Percentiles rank a stretch among this genome's conserved stretches.
phyloP scores from a whole-genome alignment of 1,139 yeast genomes.

The Candida pseudoviswanathii region DNA sequence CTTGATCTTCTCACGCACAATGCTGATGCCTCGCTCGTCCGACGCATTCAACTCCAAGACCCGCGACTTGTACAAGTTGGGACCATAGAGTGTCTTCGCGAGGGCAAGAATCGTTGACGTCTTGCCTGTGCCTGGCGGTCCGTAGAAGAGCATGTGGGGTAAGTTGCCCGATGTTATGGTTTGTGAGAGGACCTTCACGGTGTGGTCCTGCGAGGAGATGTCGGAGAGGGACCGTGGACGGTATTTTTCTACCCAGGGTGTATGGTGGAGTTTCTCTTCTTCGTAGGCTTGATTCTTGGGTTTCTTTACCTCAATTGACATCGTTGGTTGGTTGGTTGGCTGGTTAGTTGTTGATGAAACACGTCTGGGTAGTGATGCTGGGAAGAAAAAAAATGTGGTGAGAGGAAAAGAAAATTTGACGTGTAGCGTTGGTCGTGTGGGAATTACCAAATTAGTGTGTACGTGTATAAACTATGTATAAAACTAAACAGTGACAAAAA shows the following conservation, averaged over 20 bases:
- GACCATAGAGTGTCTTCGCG: conserved; percentile 81
- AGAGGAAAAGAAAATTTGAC: neutral
- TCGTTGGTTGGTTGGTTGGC: neutral
- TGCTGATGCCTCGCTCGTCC: conserved; percentile 53
- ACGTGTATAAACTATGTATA: neutral
- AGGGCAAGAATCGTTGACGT: conserved; percentile 90
- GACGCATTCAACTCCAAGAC: conserved; percentile 86
- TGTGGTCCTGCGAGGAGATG: conserved; percentile 89
- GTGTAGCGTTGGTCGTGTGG: neutral
- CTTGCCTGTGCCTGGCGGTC: conserved; percentile 98
- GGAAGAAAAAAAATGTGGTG: conserved; percentile 3
- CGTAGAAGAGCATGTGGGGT: conserved; percentile 95
- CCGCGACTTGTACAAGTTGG: conserved; percentile 66
- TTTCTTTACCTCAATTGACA: conserved; percentile 13
- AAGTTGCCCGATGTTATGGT: conserved; percentile 79
- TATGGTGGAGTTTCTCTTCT: conserved; percentile 49
- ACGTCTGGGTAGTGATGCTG: conserved; percentile 5
- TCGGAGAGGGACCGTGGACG: conserved; percentile 85
- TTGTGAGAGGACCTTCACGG: conserved; percentile 80
- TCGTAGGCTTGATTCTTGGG: conserved; percentile 28
- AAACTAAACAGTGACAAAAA: neutral
- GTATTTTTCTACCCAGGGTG: conserved; percentile 82
- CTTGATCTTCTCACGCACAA: conserved; percentile 49
- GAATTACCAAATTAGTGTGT: neutral
- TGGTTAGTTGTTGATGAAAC: conserved; percentile 3